Conservation (phyloP, 306 rosid genomes). For the Astragalus membranaceus region DNA sequence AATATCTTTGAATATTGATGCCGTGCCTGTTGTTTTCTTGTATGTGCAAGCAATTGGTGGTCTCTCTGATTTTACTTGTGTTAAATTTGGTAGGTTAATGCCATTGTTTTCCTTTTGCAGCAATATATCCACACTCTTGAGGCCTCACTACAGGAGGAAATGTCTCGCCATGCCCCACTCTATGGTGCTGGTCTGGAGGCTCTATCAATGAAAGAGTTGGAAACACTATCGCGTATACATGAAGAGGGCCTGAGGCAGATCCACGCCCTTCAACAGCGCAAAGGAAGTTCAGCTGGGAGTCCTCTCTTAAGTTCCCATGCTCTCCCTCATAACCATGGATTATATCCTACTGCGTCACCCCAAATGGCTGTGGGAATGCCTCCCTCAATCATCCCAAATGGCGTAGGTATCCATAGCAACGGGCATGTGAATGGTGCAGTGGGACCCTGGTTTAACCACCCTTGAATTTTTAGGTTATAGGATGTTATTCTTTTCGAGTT, state of each 20-base stretch:
- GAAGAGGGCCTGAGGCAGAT: conserved; percentile 97
- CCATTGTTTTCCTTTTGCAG: conserved; percentile 42
- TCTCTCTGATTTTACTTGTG: neutral
- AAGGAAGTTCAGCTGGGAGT: conserved; percentile 70
- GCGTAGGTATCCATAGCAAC: conserved; percentile 78
- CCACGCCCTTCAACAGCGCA: conserved; percentile 83
- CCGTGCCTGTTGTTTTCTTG: neutral
- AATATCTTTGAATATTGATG: conserved; percentile 9
- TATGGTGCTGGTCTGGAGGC: conserved; percentile 97
- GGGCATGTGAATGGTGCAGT: conserved; percentile 90
- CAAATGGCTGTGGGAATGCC: conserved; percentile 65
- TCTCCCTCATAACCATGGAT: conserved; percentile 68
- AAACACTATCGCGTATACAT: conserved; percentile 80
- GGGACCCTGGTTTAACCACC: conserved; percentile 92
- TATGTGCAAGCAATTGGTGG: neutral
- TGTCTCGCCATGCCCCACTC: conserved; percentile 93
- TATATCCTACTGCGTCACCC: conserved; percentile 57
- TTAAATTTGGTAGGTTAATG: conserved; percentile 17
- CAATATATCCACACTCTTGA: conserved; percentile 92
- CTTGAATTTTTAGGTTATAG: conserved; percentile 43
- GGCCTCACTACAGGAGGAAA: conserved; percentile 92
- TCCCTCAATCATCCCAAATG: conserved; percentile 61
- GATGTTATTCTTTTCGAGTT: conserved; percentile 34
- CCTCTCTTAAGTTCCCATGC: conserved; percentile 76
- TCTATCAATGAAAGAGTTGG: conserved; percentile 88